Evolutionary conservation across 2,329 filamentous ascomycete species (phyloP).

Genomic region (Colletotrichum phormii): DNA sequence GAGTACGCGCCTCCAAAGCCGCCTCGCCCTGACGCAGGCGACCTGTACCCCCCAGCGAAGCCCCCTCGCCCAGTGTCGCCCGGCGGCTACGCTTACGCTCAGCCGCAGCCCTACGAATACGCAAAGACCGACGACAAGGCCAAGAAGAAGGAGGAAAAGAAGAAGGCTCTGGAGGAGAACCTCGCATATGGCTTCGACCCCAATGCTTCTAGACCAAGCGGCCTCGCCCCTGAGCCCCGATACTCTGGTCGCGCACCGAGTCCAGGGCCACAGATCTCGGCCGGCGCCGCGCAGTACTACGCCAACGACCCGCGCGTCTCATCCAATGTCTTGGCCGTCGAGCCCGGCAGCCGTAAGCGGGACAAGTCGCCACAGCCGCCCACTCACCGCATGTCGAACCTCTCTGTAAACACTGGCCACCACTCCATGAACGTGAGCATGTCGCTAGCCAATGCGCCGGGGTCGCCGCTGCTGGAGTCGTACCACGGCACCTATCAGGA

Average conservation of each 20-base stretch:
- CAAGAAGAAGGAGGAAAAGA: slow-evolving; percentile 48
- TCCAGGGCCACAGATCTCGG: slow-evolving; percentile 34
- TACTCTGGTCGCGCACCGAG: slow-evolving; percentile 30
- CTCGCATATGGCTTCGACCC: slow-evolving; percentile 60
- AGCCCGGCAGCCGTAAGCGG: slow-evolving; percentile 50
- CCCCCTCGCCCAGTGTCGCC: slow-evolving; percentile 35
- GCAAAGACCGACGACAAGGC: slow-evolving; percentile 37
- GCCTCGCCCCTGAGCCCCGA: slow-evolving; percentile 25
- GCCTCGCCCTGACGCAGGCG: slow-evolving; percentile 42
- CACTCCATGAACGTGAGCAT: slow-evolving; percentile 49
- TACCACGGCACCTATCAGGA: slow-evolving; percentile 96
- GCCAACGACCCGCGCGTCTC: slow-evolving; percentile 52
- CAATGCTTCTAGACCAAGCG: slow-evolving; percentile 23
- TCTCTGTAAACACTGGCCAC: slow-evolving; percentile 62
- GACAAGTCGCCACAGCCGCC: slow-evolving; percentile 62
- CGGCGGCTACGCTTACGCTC: slow-evolving; percentile 42
- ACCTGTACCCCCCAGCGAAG: slow-evolving; percentile 47
- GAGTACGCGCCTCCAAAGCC: slow-evolving; percentile 43
- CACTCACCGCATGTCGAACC: slow-evolving; percentile 61
- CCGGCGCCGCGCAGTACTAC: slow-evolving; percentile 43
- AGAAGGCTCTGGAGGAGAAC: slow-evolving; percentile 53
- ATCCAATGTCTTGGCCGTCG: slow-evolving; percentile 56
- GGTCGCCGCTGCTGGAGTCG: slow-evolving; percentile 88
- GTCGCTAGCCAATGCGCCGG: slow-evolving; percentile 71
- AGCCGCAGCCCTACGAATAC: slow-evolving; percentile 45